phyloP scores from a whole-genome alignment of 768 basidiomycete genomes.

The Mycena capillaripes region DNA sequence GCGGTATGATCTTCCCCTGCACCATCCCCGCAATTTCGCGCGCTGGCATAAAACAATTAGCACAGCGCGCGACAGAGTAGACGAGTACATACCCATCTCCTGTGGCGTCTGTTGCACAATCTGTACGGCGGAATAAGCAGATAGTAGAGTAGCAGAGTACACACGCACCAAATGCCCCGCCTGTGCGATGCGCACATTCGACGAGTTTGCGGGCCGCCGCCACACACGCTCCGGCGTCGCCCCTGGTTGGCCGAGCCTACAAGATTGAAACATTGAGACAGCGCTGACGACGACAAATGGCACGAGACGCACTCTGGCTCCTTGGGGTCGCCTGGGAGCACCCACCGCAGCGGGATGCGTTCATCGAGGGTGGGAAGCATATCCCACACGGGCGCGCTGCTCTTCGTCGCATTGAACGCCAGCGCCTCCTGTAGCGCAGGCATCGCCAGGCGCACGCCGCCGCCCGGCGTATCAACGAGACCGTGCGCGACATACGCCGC shows the following conservation, averaged over 20 bases:
- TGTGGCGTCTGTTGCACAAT: constrained; percentile 59
- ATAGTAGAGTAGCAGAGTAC: neutral
- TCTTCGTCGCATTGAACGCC: constrained; percentile 65
- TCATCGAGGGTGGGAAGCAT: constrained; percentile 61
- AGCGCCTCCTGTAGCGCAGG: constrained; percentile 74
- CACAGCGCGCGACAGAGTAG: neutral
- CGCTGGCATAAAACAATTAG: neutral
- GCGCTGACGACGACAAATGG: neutral
- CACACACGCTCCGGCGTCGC: constrained; percentile 56
- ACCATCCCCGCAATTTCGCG: constrained; percentile 1
- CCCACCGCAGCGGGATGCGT: constrained; percentile 66
- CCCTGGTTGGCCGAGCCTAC: constrained; percentile 51
- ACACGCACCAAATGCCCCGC: constrained; percentile 61
- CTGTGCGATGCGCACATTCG: constrained; percentile 53
- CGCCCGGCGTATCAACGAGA: constrained; percentile 52
- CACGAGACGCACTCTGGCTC: constrained; percentile 49
- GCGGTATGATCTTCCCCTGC: neutral
- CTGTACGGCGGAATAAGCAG: constrained; percentile 34
- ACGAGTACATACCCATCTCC: constrained; percentile 41
- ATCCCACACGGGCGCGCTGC: constrained; percentile 57
- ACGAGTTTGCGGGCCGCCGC: constrained; percentile 57
- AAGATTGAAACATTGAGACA: neutral
- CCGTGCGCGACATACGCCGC: constrained; percentile 73
- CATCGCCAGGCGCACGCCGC: constrained; percentile 74
- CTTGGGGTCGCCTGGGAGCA: constrained; percentile 62